Base-by-base conservation (phyloP, 352 stramenopile species). In the Globisporangium parvum region DNA sequence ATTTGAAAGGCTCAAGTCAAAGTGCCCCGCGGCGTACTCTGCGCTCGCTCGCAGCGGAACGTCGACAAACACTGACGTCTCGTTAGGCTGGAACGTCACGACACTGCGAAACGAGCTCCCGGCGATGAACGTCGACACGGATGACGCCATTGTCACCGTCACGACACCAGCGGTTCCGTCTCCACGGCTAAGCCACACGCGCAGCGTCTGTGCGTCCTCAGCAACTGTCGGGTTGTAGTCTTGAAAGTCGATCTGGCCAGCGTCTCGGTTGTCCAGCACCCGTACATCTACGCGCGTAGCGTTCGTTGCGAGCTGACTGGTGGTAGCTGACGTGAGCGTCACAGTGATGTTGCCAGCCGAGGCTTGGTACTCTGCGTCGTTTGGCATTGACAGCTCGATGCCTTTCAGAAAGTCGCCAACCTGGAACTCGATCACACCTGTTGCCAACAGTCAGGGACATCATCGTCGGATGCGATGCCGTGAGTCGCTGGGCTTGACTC, bases 241-340 rank as follows among this genome's bases (percentile, higher is more conserved):
- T 0, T 40, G 39, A 46, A 86, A 83, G 0, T 3, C 21, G 9
- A 86, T 57, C 0, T 59, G 23, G 10, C 71, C 69, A 39, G 68
- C 64, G 37, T 81, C 70, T 6, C 61, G 53, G 39, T 77, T 64
- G 52, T 80, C 71, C 26, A 69, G 18, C 6, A 78, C 66, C 15
- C 54, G 21, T 1, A 85, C 55, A 18, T 60, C 47, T 18, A 51
- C 54, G 6, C 59, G 58, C 0, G 57, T 51, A 11, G 31, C 31
- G 10, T 37, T 37, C 1, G 46, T 8, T 21, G 37, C 59, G 2
- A 80, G 24, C 1, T 42, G 24, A 39, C 64, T 77, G 1, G 17
- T 21, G 3, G 67, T 52, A 20, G 66, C 55, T 17, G 52, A 51
- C 15, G 47, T 40, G 4, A 81, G 39, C 17, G 48, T 41, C 6